Evolutionary conservation across 768 basidiomycete species (phyloP), one percentile per base, ranked within the genome.

Genomic region (Arthromyces matolae): DNA sequence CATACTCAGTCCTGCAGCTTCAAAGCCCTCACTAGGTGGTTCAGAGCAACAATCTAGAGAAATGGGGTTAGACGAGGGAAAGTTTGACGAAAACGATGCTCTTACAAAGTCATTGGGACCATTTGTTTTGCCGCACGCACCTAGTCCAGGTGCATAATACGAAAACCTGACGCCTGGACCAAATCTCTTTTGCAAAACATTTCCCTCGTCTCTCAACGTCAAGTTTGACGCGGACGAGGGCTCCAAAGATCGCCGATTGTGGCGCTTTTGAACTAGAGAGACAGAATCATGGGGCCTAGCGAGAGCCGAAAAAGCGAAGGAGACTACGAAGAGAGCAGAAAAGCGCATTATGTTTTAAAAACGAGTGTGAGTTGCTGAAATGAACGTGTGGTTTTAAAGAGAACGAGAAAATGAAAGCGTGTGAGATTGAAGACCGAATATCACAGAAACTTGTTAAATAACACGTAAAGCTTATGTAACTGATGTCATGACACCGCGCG

Each of bases 51-150:
- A 51, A 82, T 74, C 82, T 83, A 47, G 16, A 42, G n/a, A n/a
- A n/a, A 25, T 43, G 33, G 27, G 16, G 28, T 45, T 2, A 28
- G 20, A 33, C 23, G 9, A 23, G 19, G 38, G 18, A 28, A 12
- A 24, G 32, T 29, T 4, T n/a, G 10, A 7, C 42, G 25, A 43
- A 9, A 41, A 25, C 34, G 23, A 3, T 38, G 13, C 13, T 60
- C 71, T 52, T 46, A 79, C 77, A 38, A 64, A 79, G 53, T 80
- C 78, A 31, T 53, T 60, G 9, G 62, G 27, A 1, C 39, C 32
- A 54, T 67, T 80, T 5, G 2, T n/a, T 18, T 60, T 23, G 6
- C 79, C 78, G 52, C 78, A 80, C n/a, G 79, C 77, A 33, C 78
- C 78, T 59, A 75, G 47, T 12, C 60, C 62, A 41, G 60, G 51